Percentiles rank a stretch among this genome's conserved stretches.
Conservation (phyloP, 164 flowering plant genomes). For the Santalum album region DNA sequence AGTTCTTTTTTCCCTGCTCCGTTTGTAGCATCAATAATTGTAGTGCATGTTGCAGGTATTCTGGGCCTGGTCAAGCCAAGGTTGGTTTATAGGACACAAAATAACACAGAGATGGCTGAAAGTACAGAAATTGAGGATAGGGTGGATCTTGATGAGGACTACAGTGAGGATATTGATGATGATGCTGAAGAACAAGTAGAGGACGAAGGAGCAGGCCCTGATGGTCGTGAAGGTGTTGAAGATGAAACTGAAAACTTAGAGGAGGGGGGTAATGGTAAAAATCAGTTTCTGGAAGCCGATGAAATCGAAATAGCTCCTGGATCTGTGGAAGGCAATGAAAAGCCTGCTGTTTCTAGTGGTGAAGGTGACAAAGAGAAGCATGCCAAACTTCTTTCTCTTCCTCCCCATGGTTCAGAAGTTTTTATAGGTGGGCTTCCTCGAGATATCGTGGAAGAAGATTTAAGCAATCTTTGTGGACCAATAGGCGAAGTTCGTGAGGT, state of each 20-base stretch:
- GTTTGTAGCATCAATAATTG: neutral
- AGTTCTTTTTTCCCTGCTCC: too few relatives aligned
- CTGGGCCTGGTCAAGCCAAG: conserved; percentile 7
- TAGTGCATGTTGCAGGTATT: conserved; percentile 22
- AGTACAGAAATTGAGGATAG: conserved; percentile 68
- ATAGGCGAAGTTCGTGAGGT: conserved; percentile 84
- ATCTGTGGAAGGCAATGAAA: conserved; percentile 37
- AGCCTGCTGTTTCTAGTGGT: conserved; percentile 19
- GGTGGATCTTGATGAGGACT: conserved; percentile 87
- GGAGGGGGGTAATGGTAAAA: conserved; percentile 23
- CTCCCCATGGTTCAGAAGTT: conserved; percentile 94
- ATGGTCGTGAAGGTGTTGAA: conserved; percentile 25
- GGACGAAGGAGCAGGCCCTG: conserved; percentile 46
- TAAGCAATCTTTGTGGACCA: conserved; percentile 67
- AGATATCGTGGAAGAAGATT: conserved; percentile 65
- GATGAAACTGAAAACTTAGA: conserved; percentile 34
- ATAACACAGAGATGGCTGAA: conserved; percentile 45
- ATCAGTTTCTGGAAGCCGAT: conserved; percentile 29
- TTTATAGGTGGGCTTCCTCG: conserved; percentile 91
- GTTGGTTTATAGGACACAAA: conserved; percentile 11
- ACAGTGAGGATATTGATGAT: conserved; percentile 73
- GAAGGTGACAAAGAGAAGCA: conserved; percentile 51
- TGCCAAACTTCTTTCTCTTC: conserved; percentile 80
- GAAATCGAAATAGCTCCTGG: conserved; percentile 18
- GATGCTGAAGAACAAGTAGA: conserved; percentile 65